phyloP scores from a whole-genome alignment of 140 eudicot genomes.

The Cichorium intybus region DNA sequence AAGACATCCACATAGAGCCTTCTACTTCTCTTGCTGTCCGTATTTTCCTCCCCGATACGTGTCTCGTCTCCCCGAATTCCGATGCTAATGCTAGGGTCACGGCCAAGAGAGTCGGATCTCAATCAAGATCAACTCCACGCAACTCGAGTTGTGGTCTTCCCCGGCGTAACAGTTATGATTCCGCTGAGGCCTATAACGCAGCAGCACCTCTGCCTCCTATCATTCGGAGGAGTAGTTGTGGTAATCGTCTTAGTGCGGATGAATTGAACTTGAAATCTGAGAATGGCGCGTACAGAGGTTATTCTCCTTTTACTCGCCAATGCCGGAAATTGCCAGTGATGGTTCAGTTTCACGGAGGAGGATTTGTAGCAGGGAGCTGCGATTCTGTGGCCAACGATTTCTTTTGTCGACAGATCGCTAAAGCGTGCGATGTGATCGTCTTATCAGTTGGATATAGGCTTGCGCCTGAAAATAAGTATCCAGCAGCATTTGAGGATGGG shows the following conservation, averaged over 20 bases:
- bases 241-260: constrained; percentile 37
- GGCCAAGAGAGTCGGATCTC: constrained; percentile 15
- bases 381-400: constrained; percentile 86
- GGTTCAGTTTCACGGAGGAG: constrained; percentile 97
- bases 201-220: neutral
- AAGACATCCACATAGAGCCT: constrained; percentile 89
- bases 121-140: constrained; percentile 37
- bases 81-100: constrained; percentile 23
- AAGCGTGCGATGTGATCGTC: constrained; percentile 84
- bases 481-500: constrained; percentile 95
- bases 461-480: constrained; percentile 90
- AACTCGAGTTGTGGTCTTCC: constrained; percentile 9
- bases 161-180: constrained; percentile 57
- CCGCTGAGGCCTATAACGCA: constrained; percentile 8
- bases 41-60: constrained; percentile 77
- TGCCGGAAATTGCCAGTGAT: constrained; percentile 72
- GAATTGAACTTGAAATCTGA: constrained; percentile 46
- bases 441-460: constrained; percentile 88
- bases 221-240: constrained; percentile 49
- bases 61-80: constrained; percentile 38
- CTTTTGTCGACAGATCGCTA: constrained; percentile 81
- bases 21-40: constrained; percentile 60
- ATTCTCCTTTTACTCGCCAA: constrained; percentile 47
- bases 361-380: constrained; percentile 84
- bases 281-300: constrained; percentile 62